These are phyloP conservation scores for Circinella minor DNA, from an alignment of 371 early-diverging fungal genomes.

Conservation along the genomic window DNA sequence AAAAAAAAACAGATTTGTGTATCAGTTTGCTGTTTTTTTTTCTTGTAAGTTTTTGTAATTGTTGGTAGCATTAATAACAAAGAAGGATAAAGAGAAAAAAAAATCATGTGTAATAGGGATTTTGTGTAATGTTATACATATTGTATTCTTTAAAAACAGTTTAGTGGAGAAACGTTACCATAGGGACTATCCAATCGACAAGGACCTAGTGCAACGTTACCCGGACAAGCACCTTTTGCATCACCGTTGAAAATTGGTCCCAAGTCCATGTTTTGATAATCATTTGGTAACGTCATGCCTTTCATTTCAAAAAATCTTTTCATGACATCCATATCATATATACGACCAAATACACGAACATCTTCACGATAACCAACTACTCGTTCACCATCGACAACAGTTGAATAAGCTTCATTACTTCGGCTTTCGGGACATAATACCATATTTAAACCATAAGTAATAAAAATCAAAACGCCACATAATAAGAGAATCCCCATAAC, in stretches of 20 bases:
- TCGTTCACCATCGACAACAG: conserved; percentile 25
- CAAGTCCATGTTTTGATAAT: conserved; percentile 54
- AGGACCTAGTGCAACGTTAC: conserved; percentile 23
- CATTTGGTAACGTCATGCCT: conserved; percentile 43
- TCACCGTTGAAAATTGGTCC: conserved; percentile 56
- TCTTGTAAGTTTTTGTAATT: neutral
- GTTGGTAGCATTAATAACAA: neutral
- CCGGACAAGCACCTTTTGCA: conserved; percentile 35
- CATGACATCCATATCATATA: conserved; percentile 46
- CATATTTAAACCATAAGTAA: conserved; percentile 67
- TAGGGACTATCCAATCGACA: conserved; percentile 51
- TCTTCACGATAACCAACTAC: conserved; percentile 37
- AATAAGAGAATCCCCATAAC: conserved; percentile 67
- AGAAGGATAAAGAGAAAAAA: neutral
- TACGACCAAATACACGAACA: conserved; percentile 54
- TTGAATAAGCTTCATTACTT: conserved; percentile 32
- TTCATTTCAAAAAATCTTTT: conserved; percentile 39
- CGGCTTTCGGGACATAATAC: conserved; percentile 49
- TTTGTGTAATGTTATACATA: conserved; percentile 3
- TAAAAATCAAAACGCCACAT: conserved; percentile 61
- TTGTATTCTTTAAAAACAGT: too few species aligned
- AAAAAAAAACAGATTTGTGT: neutral
- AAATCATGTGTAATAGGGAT: too few species aligned
- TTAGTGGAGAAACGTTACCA: conserved; percentile 29
- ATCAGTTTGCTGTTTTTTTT: too few species aligned